phyloP scores from a whole-genome alignment of 352 stramenopile genomes.

The Phytophthora pinifolia region DNA sequence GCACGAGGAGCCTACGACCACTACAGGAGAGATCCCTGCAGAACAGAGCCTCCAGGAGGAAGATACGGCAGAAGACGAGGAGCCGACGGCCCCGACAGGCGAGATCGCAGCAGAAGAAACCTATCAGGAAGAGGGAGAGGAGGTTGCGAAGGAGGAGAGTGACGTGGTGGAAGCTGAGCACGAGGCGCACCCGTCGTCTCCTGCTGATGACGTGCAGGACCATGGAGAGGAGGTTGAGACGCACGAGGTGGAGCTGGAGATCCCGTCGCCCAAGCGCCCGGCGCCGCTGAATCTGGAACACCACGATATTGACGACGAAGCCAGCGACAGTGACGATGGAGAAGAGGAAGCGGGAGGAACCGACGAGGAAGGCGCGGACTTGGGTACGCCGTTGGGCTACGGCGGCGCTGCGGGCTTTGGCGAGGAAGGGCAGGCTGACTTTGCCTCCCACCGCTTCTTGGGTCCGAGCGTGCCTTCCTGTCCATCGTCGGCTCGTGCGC shows the following conservation, averaged over 20 bases:
- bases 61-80: not conserved
- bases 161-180: not conserved
- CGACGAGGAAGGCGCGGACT: constrained; percentile 42
- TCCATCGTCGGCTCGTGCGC: constrained; percentile 35
- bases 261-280: constrained; percentile 27
- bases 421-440: constrained; percentile 50
- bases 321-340: constrained; percentile 32
- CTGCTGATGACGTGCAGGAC: constrained; percentile 6
- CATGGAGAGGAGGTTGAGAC: constrained; percentile 10
- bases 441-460: constrained; percentile 65
- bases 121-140: not conserved
- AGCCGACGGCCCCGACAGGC: not conserved
- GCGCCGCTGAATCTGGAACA: constrained; percentile 28
- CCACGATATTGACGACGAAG: constrained; percentile 38
- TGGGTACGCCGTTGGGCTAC: constrained; percentile 61
- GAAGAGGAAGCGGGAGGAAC: constrained; percentile 19
- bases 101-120: not conserved
- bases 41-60: constrained; percentile 22
- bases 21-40: constrained; percentile 5
- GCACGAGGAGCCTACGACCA: constrained; percentile 3
- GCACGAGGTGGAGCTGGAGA: constrained; percentile 25
- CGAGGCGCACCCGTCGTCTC: constrained; percentile 1
- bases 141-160: not conserved
- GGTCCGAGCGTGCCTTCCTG: constrained; percentile 53
- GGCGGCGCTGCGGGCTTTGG: constrained; percentile 45